These are phyloP conservation scores for Lavandula angustifolia DNA, from an alignment of 257 asterid genomes.

Conservation along the genomic window DNA sequence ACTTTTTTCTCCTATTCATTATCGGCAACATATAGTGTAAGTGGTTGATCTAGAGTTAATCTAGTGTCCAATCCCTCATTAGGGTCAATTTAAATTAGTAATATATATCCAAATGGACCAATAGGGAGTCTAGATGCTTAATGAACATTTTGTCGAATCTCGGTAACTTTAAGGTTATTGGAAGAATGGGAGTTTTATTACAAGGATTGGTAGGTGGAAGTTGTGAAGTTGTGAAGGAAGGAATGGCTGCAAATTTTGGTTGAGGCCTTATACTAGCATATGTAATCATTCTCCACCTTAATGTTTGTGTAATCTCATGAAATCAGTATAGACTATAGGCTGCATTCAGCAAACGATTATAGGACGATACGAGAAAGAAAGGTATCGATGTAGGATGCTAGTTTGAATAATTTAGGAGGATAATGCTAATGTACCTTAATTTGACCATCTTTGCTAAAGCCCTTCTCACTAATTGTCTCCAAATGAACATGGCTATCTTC, in stretches of 20 bases:
- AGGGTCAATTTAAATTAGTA: too few species aligned
- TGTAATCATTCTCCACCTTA: background rate
- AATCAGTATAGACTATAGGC: background rate
- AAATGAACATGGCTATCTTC: conserved; percentile 34
- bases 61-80: too few species aligned
- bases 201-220: background rate
- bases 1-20: too few species aligned
- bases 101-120: too few species aligned
- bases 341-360: background rate
- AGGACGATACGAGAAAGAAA: background rate
- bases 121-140: background rate
- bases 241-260: background rate
- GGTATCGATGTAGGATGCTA: background rate
- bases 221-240: too few species aligned
- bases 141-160: background rate
- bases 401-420: conserved; percentile 1
- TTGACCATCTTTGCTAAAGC: conserved; percentile 43
- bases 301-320: background rate
- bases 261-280: conserved; percentile 1
- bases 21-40: too few species aligned
- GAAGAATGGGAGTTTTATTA: background rate
- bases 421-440: conserved; percentile 39
- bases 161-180: background rate
- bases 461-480: conserved; percentile 49
- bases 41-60: too few species aligned